phyloP scores from a whole-genome alignment of 805 yeast species.

The Starmerella lactis-condensi region DNA sequence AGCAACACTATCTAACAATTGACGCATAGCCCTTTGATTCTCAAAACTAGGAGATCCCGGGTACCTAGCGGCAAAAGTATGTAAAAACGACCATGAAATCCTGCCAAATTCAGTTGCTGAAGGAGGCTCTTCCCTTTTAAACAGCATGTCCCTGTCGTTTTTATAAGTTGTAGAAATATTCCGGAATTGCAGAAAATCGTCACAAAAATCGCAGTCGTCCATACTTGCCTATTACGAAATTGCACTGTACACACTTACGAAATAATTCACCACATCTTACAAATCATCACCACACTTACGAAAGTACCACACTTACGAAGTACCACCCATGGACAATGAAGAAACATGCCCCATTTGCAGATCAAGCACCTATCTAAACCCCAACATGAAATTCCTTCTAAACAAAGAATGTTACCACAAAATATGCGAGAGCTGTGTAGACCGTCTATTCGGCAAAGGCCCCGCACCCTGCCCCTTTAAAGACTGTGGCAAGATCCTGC shows the following conservation, averaged over 20 bases:
- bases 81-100: conserved; percentile 83
- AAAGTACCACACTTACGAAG: conserved; percentile 9
- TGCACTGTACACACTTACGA: conserved; percentile 13
- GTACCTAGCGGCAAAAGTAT: conserved; percentile 74
- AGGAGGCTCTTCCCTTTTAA: conserved; percentile 78
- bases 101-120: conserved; percentile 66
- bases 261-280: conserved; percentile 9
- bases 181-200: conserved; percentile 9
- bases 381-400: conserved; percentile 77
- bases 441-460: conserved; percentile 79
- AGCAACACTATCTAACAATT: conserved; percentile 53
- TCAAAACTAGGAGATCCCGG: conserved; percentile 46
- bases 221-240: conserved; percentile 14
- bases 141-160: conserved; percentile 15
- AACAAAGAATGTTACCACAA: conserved; percentile 97
- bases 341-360: conserved; percentile 97
- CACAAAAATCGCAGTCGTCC: conserved; percentile 12
- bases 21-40: conserved; percentile 53
- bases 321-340: conserved; percentile 14
- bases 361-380: conserved; percentile 82
- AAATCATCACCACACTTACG: conserved; percentile 13
- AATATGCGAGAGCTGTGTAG: conserved; percentile 91
- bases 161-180: no score
- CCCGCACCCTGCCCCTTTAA: conserved; percentile 96
- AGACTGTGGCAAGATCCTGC: conserved; percentile 65